Evolutionary conservation across 176 grass and related monocot genomes (phyloP).

Genomic region (Thalia dealbata): DNA sequence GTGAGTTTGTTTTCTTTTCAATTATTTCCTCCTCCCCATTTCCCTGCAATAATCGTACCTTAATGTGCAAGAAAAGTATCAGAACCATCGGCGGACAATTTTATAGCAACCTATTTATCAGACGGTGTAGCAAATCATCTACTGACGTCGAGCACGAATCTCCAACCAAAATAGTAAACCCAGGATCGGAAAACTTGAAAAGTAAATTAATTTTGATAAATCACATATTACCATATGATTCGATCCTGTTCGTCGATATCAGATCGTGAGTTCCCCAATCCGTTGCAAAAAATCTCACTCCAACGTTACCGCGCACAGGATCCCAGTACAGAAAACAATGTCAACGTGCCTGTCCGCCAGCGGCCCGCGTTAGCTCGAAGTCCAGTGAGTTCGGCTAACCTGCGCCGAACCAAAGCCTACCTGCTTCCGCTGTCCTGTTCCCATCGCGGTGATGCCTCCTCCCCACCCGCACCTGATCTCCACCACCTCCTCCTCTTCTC

Average conservation of each 20-base stretch:
- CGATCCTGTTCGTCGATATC: background rate
- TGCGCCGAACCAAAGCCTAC: background rate
- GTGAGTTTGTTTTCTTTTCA: no score
- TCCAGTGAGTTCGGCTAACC: background rate
- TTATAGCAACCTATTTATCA: no score
- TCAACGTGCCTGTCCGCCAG: background rate
- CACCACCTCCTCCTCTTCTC: background rate
- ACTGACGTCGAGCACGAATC: no score
- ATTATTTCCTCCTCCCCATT: no score
- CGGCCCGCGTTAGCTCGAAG: background rate
- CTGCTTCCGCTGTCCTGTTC: constrained; percentile 14
- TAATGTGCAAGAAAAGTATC: no score
- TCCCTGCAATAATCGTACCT: no score
- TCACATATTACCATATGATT: no score
- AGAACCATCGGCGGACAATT: no score
- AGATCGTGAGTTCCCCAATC: background rate
- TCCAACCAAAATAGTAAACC: no score
- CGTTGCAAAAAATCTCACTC: background rate
- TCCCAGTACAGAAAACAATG: background rate
- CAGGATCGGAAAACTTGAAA: background rate
- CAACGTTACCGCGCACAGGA: background rate
- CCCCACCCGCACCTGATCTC: constrained; percentile 9
- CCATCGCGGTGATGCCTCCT: constrained; percentile 25
- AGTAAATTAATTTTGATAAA: background rate
- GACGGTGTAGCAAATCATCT: no score